Evolutionary conservation across 2,329 filamentous ascomycete species (phyloP).

Genomic region (Pseudocercospora crystallina): DNA sequence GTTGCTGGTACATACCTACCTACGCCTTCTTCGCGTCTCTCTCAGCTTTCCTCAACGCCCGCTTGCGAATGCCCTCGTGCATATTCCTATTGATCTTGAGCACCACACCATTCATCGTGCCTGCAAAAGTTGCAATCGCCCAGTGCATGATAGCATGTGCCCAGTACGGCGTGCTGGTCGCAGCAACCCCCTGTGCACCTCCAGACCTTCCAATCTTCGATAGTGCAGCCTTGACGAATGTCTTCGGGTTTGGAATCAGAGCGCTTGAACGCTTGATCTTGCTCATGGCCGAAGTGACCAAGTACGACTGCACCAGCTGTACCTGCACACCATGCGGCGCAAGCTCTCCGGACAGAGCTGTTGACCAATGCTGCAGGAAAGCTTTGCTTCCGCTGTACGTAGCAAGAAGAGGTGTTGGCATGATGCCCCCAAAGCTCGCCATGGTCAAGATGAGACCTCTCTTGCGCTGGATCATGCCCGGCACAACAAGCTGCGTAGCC

Average conservation of each 20-base stretch:
- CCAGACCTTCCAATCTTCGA: constrained; percentile 77
- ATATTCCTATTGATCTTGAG: constrained; percentile 65
- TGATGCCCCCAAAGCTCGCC: constrained; percentile 92
- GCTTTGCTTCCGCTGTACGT: constrained; percentile 98
- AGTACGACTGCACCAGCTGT: constrained; percentile 87
- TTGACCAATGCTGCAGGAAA: constrained; percentile 96
- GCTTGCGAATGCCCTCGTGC: constrained; percentile 78
- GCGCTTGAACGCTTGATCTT: constrained; percentile 81
- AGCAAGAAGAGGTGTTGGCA: constrained; percentile 86
- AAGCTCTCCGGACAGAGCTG: constrained; percentile 79
- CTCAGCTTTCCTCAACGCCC: constrained; percentile 80
- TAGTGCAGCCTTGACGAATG: constrained; percentile 77
- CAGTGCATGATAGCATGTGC: constrained; percentile 86
- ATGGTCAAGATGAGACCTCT: constrained; percentile 91
- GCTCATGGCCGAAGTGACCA: constrained; percentile 95
- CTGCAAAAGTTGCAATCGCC: constrained; percentile 64
- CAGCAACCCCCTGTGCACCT: constrained; percentile 73
- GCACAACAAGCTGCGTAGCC: constrained; percentile 80
- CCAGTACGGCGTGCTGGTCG: constrained; percentile 92
- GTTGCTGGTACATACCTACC: not conserved
- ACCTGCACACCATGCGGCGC: constrained; percentile 78
- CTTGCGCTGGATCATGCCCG: constrained; percentile 80
- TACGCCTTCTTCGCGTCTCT: constrained; percentile 70
- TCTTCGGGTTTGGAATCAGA: constrained; percentile 76
- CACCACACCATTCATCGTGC: constrained; percentile 58